Evolutionary conservation across 179 eudicot species (phyloP).

Genomic region (Beta lomatogona): DNA sequence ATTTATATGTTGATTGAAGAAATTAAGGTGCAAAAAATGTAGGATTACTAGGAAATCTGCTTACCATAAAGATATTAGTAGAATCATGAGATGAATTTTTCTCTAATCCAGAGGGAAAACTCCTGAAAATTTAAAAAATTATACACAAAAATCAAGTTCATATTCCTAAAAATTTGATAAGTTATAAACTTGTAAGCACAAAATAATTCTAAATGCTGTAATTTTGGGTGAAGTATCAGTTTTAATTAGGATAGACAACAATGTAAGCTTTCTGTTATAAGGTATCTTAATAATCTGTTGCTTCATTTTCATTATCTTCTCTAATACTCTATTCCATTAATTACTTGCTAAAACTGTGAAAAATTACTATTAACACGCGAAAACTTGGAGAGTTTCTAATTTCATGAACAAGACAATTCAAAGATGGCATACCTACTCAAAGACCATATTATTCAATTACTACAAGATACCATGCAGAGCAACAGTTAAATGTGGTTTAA

Average conservation of each 20-base stretch:
- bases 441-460: background rate
- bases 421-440: slow-evolving; percentile 26
- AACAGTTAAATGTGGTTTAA: slow-evolving; percentile 12
- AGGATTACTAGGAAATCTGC: background rate
- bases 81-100: slow-evolving; percentile 52
- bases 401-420: background rate
- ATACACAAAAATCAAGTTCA: background rate
- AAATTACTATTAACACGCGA: background rate
- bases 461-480: background rate
- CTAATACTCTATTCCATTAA: background rate
- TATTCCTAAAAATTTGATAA: background rate
- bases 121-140: slow-evolving; percentile 43
- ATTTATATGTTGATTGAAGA: background rate
- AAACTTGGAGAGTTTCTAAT: background rate
- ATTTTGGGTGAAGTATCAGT: background rate
- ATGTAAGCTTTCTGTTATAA: slow-evolving; percentile 1
- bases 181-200: background rate
- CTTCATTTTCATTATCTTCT: background rate
- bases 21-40: background rate
- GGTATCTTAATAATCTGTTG: background rate
- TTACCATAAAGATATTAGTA: slow-evolving; percentile 33
- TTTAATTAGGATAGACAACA: background rate
- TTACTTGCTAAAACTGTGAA: background rate
- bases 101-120: slow-evolving; percentile 43
- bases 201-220: no score